Evolutionary conservation across 345 rosid species (phyloP), one percentile per base, ranked within the genome.

Genomic region (Camelina laxa): DNA sequence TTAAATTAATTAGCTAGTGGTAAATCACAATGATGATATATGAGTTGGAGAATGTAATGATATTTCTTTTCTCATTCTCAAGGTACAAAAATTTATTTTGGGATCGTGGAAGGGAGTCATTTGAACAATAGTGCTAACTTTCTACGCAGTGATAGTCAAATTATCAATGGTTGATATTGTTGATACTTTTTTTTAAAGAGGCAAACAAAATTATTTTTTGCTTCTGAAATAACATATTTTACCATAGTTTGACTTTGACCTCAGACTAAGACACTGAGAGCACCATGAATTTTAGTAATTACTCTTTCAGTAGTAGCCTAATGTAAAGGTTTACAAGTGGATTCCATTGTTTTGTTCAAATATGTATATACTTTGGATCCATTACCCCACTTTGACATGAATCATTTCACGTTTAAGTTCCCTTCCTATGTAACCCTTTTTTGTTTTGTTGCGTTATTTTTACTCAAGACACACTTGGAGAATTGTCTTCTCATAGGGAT

Each of bases 71-170:
- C 19, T 5, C 14, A 56, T 45, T n/a, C 19, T 5, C 14, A 56
- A 15, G 41, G 38, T 72, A 12, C 30, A 13, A 22, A n/a, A 1
- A 7, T 12, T 60, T 8, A 27, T 61, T 38, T 14, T 9, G 9
- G 19, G 41, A 62, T 60, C 19, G 53, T 60, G 38, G 16, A 49
- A 58, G 66, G 48, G 58, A 45, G 31, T 47, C 14, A 10, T 45
- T 69, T 9, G 74, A 20, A 47, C 36, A 70, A 6, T 69, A 7
- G 14, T 45, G 54, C 38, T 45, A 27, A 45, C 10, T 45, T 24
- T 36, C 49, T 16, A 16, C 6, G 51, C 17, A 63, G n/a, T 24
- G 41, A 31, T 48, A 4, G 39, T 38, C 53, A 48, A 61, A 13
- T 61, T 13, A 49, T 49, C 19, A 31, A 7, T 31, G 12, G 17